Base-by-base conservation (phyloP, 1,139 yeast species). In the Pichia sp. region DNA sequence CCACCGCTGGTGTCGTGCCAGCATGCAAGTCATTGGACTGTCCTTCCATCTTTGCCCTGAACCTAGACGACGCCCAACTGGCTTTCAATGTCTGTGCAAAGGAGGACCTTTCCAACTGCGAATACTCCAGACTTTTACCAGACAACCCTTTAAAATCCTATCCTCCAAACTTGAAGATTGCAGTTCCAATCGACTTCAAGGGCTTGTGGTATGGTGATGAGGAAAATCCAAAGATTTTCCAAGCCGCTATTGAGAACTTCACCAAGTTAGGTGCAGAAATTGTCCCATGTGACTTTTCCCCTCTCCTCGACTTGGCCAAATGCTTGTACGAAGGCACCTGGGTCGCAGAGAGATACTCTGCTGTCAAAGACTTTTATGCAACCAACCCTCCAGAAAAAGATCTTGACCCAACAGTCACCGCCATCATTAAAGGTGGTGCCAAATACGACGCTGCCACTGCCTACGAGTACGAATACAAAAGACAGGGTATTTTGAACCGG, bases 271-370 rank as follows among this genome's bases (percentile, higher is more conserved):
- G 87, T 43, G 88, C 86, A 42, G 72, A 75, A 43, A 71, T 87
- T 45, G 77, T 79, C 13, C 74, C 84, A 10, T 70, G 84, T 44
- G 90, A 89, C 70, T 90, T 92, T 66, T 72, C 84, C 11, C 87
- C 90, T 10, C 76, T 93, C 50, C 74, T 87, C 59, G 87, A 86
- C 49, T 77, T 93, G 58, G 99, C 98, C n/a, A 81, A 81, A 62
- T 86, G 93, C 67, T 78, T 93, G 47, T 93, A 93, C 70, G 97
- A 92, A 65, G 99, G 99, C 55, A 89, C 98, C n/a, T 93, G 99
- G 99, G 98, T 93, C 10, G 88, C 95, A 31, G 99, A 93, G 74
- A 81, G 99, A 62, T 90, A 84, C 72, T 82, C 90, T 59, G 97
- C 97, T 19, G 80, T 84, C 44, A 80, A 82, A 62, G 88, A 85